These are phyloP conservation scores for Cercospora citrullina DNA, from an alignment of 2,329 filamentous ascomycete genomes.

Conservation along the genomic window DNA sequence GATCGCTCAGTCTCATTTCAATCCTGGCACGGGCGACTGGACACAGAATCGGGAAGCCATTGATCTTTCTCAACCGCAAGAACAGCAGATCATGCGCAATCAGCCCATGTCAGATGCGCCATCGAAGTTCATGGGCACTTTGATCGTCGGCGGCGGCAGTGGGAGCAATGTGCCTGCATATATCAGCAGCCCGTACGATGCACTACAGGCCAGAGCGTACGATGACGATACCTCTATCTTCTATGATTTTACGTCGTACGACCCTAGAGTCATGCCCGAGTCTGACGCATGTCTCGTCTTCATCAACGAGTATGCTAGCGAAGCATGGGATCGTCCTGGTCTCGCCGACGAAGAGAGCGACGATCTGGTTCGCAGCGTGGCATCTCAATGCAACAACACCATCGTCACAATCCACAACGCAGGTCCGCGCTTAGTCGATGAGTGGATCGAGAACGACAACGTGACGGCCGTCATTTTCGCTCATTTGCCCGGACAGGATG, in stretches of 20 bases:
- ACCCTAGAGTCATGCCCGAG: slow-evolving; percentile 52
- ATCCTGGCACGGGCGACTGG: slow-evolving; percentile 27
- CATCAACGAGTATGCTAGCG: slow-evolving; percentile 55
- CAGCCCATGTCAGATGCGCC: slow-evolving; percentile 31
- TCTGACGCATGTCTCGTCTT: slow-evolving; percentile 55
- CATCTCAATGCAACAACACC: slow-evolving; percentile 60
- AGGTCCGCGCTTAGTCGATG: slow-evolving; percentile 60
- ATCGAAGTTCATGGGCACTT: slow-evolving; percentile 34
- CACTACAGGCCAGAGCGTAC: slow-evolving; percentile 38
- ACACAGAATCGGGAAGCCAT: slow-evolving; percentile 33
- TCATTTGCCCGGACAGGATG: slow-evolving; percentile 65
- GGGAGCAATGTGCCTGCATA: slow-evolving; percentile 39
- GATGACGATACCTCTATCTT: slow-evolving; percentile 59
- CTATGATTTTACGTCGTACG: slow-evolving; percentile 57
- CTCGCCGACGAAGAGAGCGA: slow-evolving; percentile 52
- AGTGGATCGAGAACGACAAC: slow-evolving; percentile 63
- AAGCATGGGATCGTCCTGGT: slow-evolving; percentile 42
- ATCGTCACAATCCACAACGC: slow-evolving; percentile 67
- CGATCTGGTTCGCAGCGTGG: slow-evolving; percentile 57
- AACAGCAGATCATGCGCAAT: slow-evolving; percentile 39
- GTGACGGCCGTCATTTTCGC: slow-evolving; percentile 65
- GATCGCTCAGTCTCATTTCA: slow-evolving; percentile 37
- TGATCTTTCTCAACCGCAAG: slow-evolving; percentile 26
- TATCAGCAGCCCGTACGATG: slow-evolving; percentile 40
- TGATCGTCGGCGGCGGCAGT: slow-evolving; percentile 41